Percentiles rank a stretch among this genome's conserved stretches.
phyloP scores from a whole-genome alignment of 495 filamentous ascomycete genomes.

The Aspergillus nidulans region DNA sequence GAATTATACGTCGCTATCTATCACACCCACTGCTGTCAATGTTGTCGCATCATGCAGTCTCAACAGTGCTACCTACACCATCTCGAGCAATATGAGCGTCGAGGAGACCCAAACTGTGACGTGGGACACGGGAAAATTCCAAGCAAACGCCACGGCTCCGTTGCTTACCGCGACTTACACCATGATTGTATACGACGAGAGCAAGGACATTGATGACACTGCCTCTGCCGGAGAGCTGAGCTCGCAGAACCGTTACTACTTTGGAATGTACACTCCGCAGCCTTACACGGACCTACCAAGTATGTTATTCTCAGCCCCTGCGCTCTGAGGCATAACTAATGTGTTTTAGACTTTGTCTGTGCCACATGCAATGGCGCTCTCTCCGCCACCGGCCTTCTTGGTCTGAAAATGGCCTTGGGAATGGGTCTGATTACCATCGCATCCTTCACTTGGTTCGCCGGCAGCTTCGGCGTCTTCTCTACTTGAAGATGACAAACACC shows the following conservation, averaged over 20 bases:
- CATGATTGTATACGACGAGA: constrained; percentile 74
- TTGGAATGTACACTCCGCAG: constrained; percentile 78
- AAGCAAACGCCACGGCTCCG: constrained; percentile 54
- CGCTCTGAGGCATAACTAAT: constrained; percentile 9
- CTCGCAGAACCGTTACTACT: constrained; percentile 57
- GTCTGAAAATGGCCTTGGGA: constrained; percentile 65
- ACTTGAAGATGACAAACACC: constrained; percentile 7
- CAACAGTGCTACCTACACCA: constrained; percentile 61
- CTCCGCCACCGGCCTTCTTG: constrained; percentile 58
- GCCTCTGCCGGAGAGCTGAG: constrained; percentile 70
- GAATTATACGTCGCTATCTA: constrained; percentile 89
- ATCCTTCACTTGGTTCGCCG: constrained; percentile 87
- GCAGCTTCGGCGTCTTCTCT: constrained; percentile 57
- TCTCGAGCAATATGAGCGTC: constrained; percentile 60
- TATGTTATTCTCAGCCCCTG: constrained; percentile 32
- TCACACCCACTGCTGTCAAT: constrained; percentile 73
- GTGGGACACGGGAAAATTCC: constrained; percentile 78
- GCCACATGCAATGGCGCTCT: constrained; percentile 71
- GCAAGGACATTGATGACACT: constrained; percentile 54
- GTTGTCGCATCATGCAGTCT: constrained; percentile 73
- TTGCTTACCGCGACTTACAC: constrained; percentile 77
- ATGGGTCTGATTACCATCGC: constrained; percentile 74
- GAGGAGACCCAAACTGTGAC: constrained; percentile 52
- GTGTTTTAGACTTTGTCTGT: constrained; percentile 47
- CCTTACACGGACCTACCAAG: constrained; percentile 58